These are phyloP conservation scores for Gossypium stocksii DNA, from an alignment of 345 rosid genomes.

Conservation along the genomic window DNA sequence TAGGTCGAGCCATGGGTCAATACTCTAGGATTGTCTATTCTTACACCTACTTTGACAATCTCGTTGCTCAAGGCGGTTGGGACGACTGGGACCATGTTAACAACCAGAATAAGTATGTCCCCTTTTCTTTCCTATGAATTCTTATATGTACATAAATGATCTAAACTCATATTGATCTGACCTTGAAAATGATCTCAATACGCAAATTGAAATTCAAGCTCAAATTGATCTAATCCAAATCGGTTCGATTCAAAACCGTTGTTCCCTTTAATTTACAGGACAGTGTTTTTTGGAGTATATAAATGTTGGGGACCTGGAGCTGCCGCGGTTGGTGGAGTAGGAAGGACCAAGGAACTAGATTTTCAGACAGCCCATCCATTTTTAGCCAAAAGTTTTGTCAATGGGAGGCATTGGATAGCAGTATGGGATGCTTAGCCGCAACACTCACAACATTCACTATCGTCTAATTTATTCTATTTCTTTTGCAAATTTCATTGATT, in stretches of 20 bases:
- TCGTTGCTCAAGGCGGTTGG: constrained; percentile 96
- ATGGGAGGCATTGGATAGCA: constrained; percentile 90
- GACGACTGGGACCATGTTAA: constrained; percentile 91
- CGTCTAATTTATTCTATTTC: not conserved
- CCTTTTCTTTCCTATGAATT: not conserved
- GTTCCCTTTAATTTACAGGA: constrained; percentile 35
- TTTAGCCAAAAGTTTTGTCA: constrained; percentile 80
- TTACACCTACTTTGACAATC: constrained; percentile 73
- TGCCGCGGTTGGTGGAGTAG: constrained; percentile 55
- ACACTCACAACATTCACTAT: not conserved
- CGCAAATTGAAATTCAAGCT: too few species aligned
- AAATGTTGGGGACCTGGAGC: constrained; percentile 91
- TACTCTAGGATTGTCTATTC: constrained; percentile 90
- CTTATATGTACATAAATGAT: not conserved
- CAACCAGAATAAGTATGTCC: constrained; percentile 75
- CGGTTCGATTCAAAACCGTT: not conserved
- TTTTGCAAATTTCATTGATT: constrained; percentile 19
- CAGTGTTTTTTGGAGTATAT: constrained; percentile 83
- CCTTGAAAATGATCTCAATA: too few species aligned
- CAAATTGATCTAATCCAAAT: too few species aligned
- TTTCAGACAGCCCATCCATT: constrained; percentile 76
- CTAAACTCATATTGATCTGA: too few species aligned
- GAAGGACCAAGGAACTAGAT: constrained; percentile 83
- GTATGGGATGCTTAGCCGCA: constrained; percentile 50
- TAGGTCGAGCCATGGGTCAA: constrained; percentile 97